Conservation (phyloP, 257 asterid species). For the Eustoma russellianum region DNA sequence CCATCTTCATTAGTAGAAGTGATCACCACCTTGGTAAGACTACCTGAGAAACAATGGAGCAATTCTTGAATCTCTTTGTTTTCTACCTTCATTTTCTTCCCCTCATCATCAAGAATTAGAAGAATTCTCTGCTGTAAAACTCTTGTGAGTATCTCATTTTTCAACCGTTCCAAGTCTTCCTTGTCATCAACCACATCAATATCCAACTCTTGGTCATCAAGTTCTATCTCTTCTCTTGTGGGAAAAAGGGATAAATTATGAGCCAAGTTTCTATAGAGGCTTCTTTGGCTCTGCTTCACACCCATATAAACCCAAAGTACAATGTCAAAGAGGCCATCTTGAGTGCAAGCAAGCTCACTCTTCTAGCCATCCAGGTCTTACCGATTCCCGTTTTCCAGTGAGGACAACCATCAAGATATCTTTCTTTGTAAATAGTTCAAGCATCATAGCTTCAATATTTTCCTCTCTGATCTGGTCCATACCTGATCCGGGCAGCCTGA, state of each 20-base stretch:
- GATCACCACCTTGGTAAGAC: conserved; percentile 7
- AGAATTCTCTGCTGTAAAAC: conserved; percentile 3
- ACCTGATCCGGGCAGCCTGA: neutral
- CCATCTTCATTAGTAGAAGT: conserved; percentile 6
- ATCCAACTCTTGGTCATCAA: neutral
- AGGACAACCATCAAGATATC: conserved; percentile 10
- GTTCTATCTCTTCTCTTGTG: conserved; percentile 4
- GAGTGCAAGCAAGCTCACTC: conserved; percentile 7
- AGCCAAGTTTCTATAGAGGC: conserved; percentile 4
- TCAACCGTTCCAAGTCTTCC: conserved; percentile 2
- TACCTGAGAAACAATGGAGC: neutral
- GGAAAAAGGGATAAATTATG: conserved; percentile 8
- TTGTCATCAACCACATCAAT: neutral
- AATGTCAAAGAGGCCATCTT: conserved; percentile 6
- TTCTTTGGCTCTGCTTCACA: neutral
- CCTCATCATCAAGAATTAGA: conserved; percentile 15
- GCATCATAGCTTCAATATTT: neutral
- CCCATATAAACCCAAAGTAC: conserved; percentile 11
- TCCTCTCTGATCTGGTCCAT: conserved; percentile 3
- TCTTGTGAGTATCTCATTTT: neutral
- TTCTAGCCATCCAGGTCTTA: conserved; percentile 18
- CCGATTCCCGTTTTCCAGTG: conserved; percentile 16
- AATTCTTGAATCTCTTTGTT: neutral
- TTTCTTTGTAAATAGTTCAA: neutral
- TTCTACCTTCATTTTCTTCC: neutral